Conservation (phyloP, 2,329 filamentous ascomycete genomes). For the Canariomyces notabilis region DNA sequence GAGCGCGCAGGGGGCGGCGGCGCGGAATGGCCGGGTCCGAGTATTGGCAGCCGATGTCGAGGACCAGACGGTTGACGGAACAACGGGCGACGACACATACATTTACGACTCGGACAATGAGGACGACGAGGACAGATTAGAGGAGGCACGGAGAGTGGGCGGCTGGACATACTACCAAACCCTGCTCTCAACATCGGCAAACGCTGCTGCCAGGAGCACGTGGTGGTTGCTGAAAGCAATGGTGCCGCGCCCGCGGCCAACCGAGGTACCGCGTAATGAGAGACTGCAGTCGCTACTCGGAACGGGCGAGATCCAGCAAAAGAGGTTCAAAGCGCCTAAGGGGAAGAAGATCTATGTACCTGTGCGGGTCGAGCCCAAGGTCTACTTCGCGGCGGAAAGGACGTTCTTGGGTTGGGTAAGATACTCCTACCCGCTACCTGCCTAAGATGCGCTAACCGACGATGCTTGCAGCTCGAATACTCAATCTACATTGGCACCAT, state of each 20-base stretch:
- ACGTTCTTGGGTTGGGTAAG: conserved; percentile 91
- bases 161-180: conserved; percentile 69
- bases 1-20: conserved; percentile 33
- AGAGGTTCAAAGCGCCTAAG: conserved; percentile 66
- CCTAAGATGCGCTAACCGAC: background rate
- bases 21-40: conserved; percentile 32
- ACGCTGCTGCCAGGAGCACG: conserved; percentile 38
- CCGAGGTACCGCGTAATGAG: conserved; percentile 54
- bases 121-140: conserved; percentile 68
- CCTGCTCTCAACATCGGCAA: conserved; percentile 45
- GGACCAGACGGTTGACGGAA: conserved; percentile 67
- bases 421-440: conserved; percentile 13
- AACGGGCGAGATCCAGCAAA: conserved; percentile 49
- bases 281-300: conserved; percentile 51
- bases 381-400: conserved; percentile 92
- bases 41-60: conserved; percentile 63
- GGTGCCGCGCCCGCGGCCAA: conserved; percentile 50
- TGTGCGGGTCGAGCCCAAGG: conserved; percentile 93
- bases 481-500: conserved; percentile 90
- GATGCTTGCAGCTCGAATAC: conserved; percentile 68
- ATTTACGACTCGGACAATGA: conserved; percentile 93
- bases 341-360: conserved; percentile 95
- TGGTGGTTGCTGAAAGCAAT: conserved; percentile 44
- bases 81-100: conserved; percentile 63
- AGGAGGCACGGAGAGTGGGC: conserved; percentile 71